phyloP scores from a whole-genome alignment of 306 rosid species.

The Pyrus pyrifolia region DNA sequence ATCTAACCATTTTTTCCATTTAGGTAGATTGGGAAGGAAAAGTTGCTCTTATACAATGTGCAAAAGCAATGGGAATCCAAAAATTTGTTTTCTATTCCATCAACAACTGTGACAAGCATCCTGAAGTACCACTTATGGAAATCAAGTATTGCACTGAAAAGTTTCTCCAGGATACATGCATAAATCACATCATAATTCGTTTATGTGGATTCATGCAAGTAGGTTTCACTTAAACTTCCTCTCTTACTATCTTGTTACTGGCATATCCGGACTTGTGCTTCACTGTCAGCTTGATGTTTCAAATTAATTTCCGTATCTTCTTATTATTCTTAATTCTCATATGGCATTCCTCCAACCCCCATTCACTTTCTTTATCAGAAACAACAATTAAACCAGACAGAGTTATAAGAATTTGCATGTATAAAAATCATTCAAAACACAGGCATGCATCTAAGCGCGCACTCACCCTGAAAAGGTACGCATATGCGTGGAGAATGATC shows the following conservation, averaged over 20 bases:
- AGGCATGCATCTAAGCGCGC: neutral
- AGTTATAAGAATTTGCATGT: neutral
- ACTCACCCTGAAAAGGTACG: neutral
- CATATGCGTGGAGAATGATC: neutral
- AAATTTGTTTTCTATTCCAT: too few species aligned
- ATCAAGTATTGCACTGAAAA: too few species aligned
- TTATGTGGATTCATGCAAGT: too few species aligned
- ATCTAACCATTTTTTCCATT: too few species aligned
- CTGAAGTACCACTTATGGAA: too few species aligned
- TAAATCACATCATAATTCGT: too few species aligned
- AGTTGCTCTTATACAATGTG: too few species aligned
- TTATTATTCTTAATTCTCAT: neutral
- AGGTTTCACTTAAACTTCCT: slow-evolving; percentile 11
- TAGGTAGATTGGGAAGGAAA: too few species aligned
- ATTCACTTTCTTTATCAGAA: neutral
- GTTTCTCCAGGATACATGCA: too few species aligned
- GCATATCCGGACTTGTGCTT: neutral
- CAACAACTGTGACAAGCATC: too few species aligned
- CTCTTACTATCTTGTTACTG: neutral
- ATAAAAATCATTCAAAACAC: neutral
- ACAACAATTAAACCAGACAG: neutral
- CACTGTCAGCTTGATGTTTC: neutral
- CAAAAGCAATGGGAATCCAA: too few species aligned
- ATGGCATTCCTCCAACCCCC: neutral
- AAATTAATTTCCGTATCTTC: neutral